These are phyloP conservation scores for Telopea speciosissima DNA, from an alignment of 177 flowering plant species.

Conservation along the genomic window DNA sequence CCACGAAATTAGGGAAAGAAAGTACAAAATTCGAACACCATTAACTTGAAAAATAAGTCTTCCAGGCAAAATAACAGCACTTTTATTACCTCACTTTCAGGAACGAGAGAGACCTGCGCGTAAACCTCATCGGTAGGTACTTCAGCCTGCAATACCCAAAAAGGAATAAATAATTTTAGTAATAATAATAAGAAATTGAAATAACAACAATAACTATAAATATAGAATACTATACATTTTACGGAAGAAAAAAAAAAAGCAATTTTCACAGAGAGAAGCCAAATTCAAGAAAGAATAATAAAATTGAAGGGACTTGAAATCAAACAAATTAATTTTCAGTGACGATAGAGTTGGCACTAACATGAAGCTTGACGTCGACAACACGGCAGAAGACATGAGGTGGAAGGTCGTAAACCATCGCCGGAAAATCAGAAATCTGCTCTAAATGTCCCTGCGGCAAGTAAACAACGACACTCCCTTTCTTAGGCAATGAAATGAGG, in stretches of 20 bases:
- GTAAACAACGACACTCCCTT: slow-evolving; percentile 74
- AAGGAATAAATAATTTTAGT: too few species aligned
- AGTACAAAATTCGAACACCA: neutral
- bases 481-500: slow-evolving; percentile 72
- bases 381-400: slow-evolving; percentile 91
- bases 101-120: slow-evolving; percentile 77
- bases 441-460: slow-evolving; percentile 92
- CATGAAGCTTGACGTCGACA: slow-evolving; percentile 80
- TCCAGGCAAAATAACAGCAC: too few species aligned
- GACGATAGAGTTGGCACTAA: slow-evolving; percentile 23
- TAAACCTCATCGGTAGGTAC: slow-evolving; percentile 76
- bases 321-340: too few species aligned
- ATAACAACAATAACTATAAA: too few species aligned
- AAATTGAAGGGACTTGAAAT: too few species aligned
- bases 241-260: too few species aligned
- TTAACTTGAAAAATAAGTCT: too few species aligned
- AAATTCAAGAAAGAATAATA: too few species aligned
- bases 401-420: slow-evolving; percentile 44
- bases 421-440: slow-evolving; percentile 36
- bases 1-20: neutral
- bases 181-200: too few species aligned
- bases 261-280: too few species aligned
- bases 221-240: too few species aligned
- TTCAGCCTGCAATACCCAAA: slow-evolving; percentile 52
- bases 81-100: slow-evolving; percentile 60